Evolutionary conservation across 768 basidiomycete genomes (phyloP).

Genomic region (Tephrocybe sp.): DNA sequence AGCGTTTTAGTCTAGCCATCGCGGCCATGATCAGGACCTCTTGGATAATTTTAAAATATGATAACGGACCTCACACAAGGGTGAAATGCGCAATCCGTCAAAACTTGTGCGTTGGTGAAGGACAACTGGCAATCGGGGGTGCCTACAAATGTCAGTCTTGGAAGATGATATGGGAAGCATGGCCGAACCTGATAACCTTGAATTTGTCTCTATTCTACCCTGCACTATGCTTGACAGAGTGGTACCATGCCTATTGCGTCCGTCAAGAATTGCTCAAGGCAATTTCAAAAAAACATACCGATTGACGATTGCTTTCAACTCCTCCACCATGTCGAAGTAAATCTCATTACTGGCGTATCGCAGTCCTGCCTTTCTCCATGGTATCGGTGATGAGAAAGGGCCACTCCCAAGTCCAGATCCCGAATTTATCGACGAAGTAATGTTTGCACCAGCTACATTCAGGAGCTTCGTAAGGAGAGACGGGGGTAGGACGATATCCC

Average conservation of each 20-base stretch:
- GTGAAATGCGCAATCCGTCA: conserved; percentile 86
- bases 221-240: conserved; percentile 66
- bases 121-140: conserved; percentile 85
- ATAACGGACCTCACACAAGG: conserved; percentile 95
- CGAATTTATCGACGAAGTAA: conserved; percentile 46
- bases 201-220: conserved; percentile 78
- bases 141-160: conserved; percentile 40
- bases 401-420: conserved; percentile 43
- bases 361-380: conserved; percentile 87
- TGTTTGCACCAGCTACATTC: conserved; percentile 50
- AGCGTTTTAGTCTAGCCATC: conserved; percentile 66
- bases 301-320: conserved; percentile 75
- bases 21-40: too few relatives aligned
- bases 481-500: conserved; percentile 92
- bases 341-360: conserved; percentile 89
- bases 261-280: background rate
- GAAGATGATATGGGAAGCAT: background rate
- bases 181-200: conserved; percentile 67
- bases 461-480: conserved; percentile 78
- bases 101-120: conserved; percentile 71
- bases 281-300: conserved; percentile 44
- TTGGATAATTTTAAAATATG: too few relatives aligned
- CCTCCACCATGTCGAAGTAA: conserved; percentile 88
- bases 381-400: conserved; percentile 86
- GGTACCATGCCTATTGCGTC: conserved; percentile 57